These are phyloP conservation scores for Corchorus olitorius DNA, from an alignment of 345 rosid genomes.

Conservation along the genomic window DNA sequence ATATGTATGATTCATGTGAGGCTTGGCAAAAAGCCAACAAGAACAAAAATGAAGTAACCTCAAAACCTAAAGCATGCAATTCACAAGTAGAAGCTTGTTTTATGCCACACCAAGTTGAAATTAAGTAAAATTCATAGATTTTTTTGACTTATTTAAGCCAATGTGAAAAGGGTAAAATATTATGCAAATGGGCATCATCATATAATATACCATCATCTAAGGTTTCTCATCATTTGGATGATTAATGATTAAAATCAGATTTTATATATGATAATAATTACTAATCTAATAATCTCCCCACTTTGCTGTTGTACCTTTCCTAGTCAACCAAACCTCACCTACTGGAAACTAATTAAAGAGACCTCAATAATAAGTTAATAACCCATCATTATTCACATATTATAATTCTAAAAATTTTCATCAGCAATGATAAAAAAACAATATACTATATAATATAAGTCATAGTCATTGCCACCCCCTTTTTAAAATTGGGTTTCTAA, in stretches of 20 bases:
- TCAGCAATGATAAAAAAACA: neutral
- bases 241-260: neutral
- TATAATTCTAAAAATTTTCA: neutral
- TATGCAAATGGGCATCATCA: neutral
- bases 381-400: neutral
- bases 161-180: neutral
- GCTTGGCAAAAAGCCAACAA: too few species aligned
- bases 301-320: conserved; percentile 44
- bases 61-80: too few species aligned
- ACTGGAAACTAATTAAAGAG: conserved; percentile 16
- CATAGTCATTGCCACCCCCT: conserved; percentile 35
- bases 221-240: conserved; percentile 8
- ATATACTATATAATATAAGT: conserved; percentile 2
- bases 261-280: neutral
- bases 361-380: conserved; percentile 15
- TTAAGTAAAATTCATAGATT: neutral
- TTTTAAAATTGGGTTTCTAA: conserved; percentile 27
- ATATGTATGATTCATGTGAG: too few species aligned
- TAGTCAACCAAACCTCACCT: conserved; percentile 33
- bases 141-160: neutral
- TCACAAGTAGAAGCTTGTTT: too few species aligned
- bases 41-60: too few species aligned
- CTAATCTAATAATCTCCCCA: neutral
- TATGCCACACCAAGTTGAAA: neutral
- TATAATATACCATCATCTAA: neutral